Evolutionary conservation across 164 flowering plant genomes (phyloP).

Genomic region (Santalum album): DNA sequence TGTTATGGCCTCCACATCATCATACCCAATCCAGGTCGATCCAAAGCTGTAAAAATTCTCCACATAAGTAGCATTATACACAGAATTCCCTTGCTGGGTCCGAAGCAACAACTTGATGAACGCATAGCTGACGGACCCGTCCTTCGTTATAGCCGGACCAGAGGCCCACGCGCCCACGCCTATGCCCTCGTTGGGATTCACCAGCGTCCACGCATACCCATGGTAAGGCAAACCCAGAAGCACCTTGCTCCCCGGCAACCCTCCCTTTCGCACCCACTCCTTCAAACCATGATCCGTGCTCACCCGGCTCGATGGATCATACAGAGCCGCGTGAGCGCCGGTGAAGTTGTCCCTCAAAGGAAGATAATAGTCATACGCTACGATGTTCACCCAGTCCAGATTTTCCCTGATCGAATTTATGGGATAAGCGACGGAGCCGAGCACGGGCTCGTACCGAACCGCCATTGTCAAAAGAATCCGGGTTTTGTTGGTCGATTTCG

Average conservation of each 20-base stretch:
- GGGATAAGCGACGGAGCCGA: slow-evolving; percentile 13
- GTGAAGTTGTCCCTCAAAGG: slow-evolving; percentile 18
- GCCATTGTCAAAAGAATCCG: slow-evolving; percentile 25
- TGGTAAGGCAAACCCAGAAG: slow-evolving; percentile 29
- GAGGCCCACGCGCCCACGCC: slow-evolving; percentile 17
- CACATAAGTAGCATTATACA: slow-evolving; percentile 18
- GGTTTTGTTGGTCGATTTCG: slow-evolving; percentile 6
- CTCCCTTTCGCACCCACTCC: slow-evolving; percentile 31
- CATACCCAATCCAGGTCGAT: slow-evolving; percentile 32
- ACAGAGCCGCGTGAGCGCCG: slow-evolving; percentile 26
- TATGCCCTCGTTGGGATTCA: slow-evolving; percentile 10
- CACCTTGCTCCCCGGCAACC: slow-evolving; percentile 20
- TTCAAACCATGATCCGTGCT: slow-evolving; percentile 26
- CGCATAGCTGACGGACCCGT: slow-evolving; percentile 12
- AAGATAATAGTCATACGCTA: slow-evolving; percentile 35
- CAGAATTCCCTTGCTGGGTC: no score
- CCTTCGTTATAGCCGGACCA: slow-evolving; percentile 3
- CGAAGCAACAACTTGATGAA: not conserved
- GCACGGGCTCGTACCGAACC: slow-evolving; percentile 6
- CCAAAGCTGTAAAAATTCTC: slow-evolving; percentile 22
- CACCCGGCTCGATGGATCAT: slow-evolving; percentile 14
- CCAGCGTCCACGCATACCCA: slow-evolving; percentile 36
- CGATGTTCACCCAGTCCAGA: slow-evolving; percentile 40
- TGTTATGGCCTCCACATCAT: slow-evolving; percentile 15
- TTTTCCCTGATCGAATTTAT: slow-evolving; percentile 11